phyloP scores from a whole-genome alignment of 345 rosid species.

The Camelina hispida region DNA sequence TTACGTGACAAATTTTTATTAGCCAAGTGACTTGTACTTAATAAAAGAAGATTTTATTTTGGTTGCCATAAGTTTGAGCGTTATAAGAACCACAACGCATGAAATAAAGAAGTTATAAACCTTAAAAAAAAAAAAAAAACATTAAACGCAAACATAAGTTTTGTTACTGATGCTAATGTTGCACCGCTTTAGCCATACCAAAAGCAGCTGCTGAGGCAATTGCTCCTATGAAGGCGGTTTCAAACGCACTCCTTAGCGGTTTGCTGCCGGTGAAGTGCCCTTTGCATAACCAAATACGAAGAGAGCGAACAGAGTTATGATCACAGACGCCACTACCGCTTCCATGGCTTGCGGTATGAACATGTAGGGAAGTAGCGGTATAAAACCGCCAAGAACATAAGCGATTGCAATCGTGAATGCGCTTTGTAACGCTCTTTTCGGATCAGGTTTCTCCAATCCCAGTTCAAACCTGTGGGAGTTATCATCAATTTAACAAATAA shows the following conservation, averaged over 20 bases:
- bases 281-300: constrained; percentile 77
- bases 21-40: too few species aligned
- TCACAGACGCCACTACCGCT: constrained; percentile 73
- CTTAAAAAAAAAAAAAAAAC: neutral
- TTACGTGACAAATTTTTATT: too few species aligned
- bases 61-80: constrained; percentile 4
- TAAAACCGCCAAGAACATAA: constrained; percentile 79
- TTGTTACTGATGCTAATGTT: constrained; percentile 22
- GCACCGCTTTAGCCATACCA: constrained; percentile 75
- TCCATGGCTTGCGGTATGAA: constrained; percentile 74
- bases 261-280: constrained; percentile 75
- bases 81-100: constrained; percentile 10
- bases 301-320: constrained; percentile 72
- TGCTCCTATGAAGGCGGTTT: constrained; percentile 79
- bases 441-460: constrained; percentile 93
- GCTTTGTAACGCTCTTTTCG: constrained; percentile 80
- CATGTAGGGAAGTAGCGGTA: constrained; percentile 88
- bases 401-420: constrained; percentile 58
- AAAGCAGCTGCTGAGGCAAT: constrained; percentile 88
- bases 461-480: constrained; percentile 73
- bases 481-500: neutral
- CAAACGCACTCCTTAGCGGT: constrained; percentile 70
- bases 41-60: neutral
- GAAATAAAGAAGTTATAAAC: constrained; percentile 28
- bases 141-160: constrained; percentile 12